phyloP scores from a whole-genome alignment of 2,329 filamentous ascomycete genomes.

The Chrysosporium keratinophilum region DNA sequence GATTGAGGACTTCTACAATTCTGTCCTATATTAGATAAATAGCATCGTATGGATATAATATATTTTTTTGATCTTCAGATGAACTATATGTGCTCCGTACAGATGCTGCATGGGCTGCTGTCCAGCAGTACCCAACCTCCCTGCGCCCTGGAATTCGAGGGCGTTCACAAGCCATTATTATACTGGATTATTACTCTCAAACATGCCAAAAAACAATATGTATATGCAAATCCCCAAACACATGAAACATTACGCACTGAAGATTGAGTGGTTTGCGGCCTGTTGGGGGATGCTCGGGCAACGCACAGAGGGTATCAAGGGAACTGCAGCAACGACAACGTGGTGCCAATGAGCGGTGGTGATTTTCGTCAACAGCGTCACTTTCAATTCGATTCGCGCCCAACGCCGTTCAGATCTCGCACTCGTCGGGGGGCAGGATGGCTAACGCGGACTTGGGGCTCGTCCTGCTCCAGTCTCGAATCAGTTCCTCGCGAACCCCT shows the following conservation, averaged over 20 bases:
- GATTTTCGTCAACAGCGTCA: slow-evolving; percentile 7
- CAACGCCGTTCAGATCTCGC: slow-evolving; percentile 1
- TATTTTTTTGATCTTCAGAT: neutral
- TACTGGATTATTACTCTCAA: slow-evolving; percentile 3
- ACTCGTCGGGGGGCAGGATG: slow-evolving; percentile 1
- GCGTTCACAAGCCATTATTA: neutral
- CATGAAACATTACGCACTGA: slow-evolving; percentile 9
- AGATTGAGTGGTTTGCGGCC: slow-evolving; percentile 10
- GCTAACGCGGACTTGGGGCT: slow-evolving; percentile 1
- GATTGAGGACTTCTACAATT: neutral
- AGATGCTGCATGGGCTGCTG: slow-evolving; percentile 1
- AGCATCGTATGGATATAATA: neutral
- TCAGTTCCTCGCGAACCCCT: slow-evolving; percentile 72
- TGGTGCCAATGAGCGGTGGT: slow-evolving; percentile 15
- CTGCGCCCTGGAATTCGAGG: neutral
- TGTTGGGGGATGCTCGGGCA: slow-evolving; percentile 3
- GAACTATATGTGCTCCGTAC: neutral
- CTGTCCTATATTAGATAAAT: neutral
- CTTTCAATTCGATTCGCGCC: slow-evolving; percentile 4
- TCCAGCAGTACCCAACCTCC: slow-evolving; percentile 4
- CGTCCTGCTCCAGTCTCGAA: slow-evolving; percentile 53
- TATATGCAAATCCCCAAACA: slow-evolving; percentile 8
- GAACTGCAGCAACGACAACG: slow-evolving; percentile 10
- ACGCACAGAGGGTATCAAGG: slow-evolving; percentile 17
- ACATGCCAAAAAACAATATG: neutral